Base-by-base conservation (phyloP, 768 basidiomycete species). In the Hygrocybe coccinea region DNA sequence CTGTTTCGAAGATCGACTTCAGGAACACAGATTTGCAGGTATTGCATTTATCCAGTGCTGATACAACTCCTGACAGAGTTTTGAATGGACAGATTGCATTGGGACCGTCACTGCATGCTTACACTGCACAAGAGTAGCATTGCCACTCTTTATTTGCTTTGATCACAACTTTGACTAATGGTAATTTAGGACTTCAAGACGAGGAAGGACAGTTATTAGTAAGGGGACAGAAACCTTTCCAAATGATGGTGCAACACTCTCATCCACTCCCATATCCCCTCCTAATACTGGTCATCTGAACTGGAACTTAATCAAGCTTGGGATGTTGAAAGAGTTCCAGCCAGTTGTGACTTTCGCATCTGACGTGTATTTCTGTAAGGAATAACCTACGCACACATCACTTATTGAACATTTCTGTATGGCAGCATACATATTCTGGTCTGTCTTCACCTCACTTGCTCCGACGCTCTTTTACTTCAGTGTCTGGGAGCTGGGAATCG, bases 401-500 rank as follows among this genome's bases (percentile, higher is more conserved):
- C 48, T 14, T 33, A n/a, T 14, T 50, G 21, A 48, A 38, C 52
- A 53, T 21, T 24, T 2, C 19, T 22, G 9, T 12, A 46, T 22
- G 25, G n/a, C 35, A 91, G 89, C 87, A 3, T 91, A 85, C 64
- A 73, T 87, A 15, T 90, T 86, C 68, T 91, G 89, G 88, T 88
- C 91, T 1, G 77, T 89, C 47, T 83, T 89, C 66, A 94, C 92
- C 1, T 79, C 83, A 2, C 81, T 93, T 17, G 80, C 86, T 5
- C 85, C 87, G 1, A 84, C 88, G 3, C 75, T 95, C 3, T 95
- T 95, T 74, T 95, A 94, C 71, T 95, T 91, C 72, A 92, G 89
- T 22, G 83, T 95, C 17, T 94, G 92, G 92, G 80, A 91, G 65
- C 83, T 94, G 15, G 90, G 87, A 24, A 77, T 95, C 29, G 83